phyloP scores from a whole-genome alignment of 768 basidiomycete species.

The Rhizopogon salebrosus region DNA sequence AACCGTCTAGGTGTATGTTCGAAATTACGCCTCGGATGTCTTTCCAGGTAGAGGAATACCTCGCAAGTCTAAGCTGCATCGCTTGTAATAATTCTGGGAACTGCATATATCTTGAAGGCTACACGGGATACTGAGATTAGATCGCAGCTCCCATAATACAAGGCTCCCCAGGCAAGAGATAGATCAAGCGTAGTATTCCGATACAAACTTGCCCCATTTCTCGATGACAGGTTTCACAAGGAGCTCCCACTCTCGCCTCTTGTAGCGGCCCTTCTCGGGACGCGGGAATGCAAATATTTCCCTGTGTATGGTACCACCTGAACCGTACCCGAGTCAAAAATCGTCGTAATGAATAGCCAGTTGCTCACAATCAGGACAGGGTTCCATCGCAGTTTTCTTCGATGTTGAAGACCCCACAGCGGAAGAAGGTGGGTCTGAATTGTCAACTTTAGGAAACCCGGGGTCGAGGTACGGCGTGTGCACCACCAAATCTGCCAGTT shows the following conservation, averaged over 20 bases:
- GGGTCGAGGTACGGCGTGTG: conserved; percentile 57
- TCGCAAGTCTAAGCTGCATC: no score
- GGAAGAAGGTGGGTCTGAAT: conserved; percentile 16
- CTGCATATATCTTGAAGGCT: neutral
- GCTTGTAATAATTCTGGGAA: no score
- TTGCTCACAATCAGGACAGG: conserved; percentile 40
- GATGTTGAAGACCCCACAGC: conserved; percentile 11
- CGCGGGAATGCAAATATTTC: conserved; percentile 77
- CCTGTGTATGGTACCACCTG: conserved; percentile 58
- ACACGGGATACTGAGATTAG: neutral
- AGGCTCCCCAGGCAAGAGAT: neutral
- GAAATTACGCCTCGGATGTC: no score
- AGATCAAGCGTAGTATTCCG: conserved; percentile 25
- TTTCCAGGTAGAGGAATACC: no score
- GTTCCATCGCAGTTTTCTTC: conserved; percentile 16
- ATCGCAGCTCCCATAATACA: neutral
- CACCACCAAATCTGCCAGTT: conserved; percentile 63
- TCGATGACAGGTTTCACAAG: conserved; percentile 74
- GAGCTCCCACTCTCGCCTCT: conserved; percentile 67
- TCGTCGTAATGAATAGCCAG: conserved; percentile 27
- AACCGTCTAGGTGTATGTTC: no score
- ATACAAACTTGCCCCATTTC: conserved; percentile 69
- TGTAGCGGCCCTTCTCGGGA: conserved; percentile 44
- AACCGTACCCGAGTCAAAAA: neutral
- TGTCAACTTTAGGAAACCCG: conserved; percentile 36